These are phyloP conservation scores for Barnettozyma californica DNA, from an alignment of 805 yeast species.

Conservation along the genomic window DNA sequence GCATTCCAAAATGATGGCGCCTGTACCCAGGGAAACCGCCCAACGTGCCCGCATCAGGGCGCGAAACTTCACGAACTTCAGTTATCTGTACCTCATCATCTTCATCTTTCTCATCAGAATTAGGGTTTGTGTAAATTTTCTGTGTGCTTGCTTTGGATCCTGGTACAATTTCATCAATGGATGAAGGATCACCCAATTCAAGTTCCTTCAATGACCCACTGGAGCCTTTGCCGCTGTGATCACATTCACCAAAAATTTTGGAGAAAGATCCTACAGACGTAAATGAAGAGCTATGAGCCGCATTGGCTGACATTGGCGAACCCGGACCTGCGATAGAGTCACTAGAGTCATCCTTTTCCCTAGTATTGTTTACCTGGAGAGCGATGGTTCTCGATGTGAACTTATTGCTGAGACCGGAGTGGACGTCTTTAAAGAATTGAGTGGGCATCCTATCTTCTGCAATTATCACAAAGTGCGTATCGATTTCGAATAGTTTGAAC, in stretches of 20 bases:
- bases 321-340: conserved; percentile 6
- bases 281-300: not conserved
- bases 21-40: not conserved
- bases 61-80: conserved; percentile 29
- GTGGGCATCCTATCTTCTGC: conserved; percentile 14
- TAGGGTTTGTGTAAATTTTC: not conserved
- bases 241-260: conserved; percentile 5
- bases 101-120: conserved; percentile 5
- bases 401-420: conserved; percentile 16
- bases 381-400: conserved; percentile 21
- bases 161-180: conserved; percentile 4
- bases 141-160: not conserved
- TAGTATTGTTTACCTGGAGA: conserved; percentile 15
- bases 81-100: conserved; percentile 37
- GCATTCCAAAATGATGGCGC: not conserved
- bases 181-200: conserved; percentile 5
- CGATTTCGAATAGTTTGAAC: not conserved
- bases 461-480: not conserved
- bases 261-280: conserved; percentile 12
- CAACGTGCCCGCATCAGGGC: not conserved
- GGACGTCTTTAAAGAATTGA: conserved; percentile 24
- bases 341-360: conserved; percentile 1
- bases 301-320: conserved; percentile 1
- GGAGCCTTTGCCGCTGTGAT: conserved; percentile 3
- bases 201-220: not conserved